Percentiles rank a stretch among this genome's conserved stretches.
Evolutionary conservation across 495 filamentous ascomycete genomes (phyloP).

Genomic region (Tuber aestivum): DNA sequence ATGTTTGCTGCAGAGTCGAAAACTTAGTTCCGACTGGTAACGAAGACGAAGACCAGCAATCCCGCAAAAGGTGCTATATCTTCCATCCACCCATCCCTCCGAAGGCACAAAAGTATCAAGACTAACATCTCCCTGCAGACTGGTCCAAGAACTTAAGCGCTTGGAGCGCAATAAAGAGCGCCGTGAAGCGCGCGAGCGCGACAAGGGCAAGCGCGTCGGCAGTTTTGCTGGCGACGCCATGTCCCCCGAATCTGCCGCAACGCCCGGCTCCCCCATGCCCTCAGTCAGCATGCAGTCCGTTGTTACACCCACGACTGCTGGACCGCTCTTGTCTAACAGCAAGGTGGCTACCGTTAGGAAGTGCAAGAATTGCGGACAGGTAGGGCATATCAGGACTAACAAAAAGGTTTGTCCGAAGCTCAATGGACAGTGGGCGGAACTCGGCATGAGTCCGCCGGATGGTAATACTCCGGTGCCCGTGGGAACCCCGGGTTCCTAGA

Average conservation of each 20-base stretch:
- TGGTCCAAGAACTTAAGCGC: slow-evolving; percentile 70
- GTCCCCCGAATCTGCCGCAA: slow-evolving; percentile 38
- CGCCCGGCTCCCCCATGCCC: slow-evolving; percentile 31
- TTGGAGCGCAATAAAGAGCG: slow-evolving; percentile 87
- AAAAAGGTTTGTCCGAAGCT: slow-evolving; percentile 42
- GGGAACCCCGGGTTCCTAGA: neutral
- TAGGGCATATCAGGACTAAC: slow-evolving; percentile 68
- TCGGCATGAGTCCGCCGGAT: slow-evolving; percentile 39
- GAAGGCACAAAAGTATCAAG: neutral
- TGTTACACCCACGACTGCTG: slow-evolving; percentile 31
- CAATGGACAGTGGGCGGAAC: slow-evolving; percentile 39
- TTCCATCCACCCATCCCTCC: neutral
- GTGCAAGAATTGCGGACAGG: slow-evolving; percentile 92
- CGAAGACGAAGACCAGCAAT: slow-evolving; percentile 60
- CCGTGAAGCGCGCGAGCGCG: slow-evolving; percentile 78
- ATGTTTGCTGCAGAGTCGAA: slow-evolving; percentile 47
- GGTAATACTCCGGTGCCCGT: neutral
- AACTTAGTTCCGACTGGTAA: slow-evolving; percentile 68
- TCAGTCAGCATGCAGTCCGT: neutral
- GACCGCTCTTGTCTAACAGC: slow-evolving; percentile 29
- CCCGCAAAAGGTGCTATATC: slow-evolving; percentile 48
- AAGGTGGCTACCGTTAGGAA: slow-evolving; percentile 72
- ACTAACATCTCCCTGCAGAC: slow-evolving; percentile 38
- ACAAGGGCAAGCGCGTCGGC: slow-evolving; percentile 46
- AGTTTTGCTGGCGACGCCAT: slow-evolving; percentile 52